Evolutionary conservation across 371 early-diverging fungal genomes (phyloP), one percentile per base, ranked within the genome.

Genomic region (Rhizopus sp.): DNA sequence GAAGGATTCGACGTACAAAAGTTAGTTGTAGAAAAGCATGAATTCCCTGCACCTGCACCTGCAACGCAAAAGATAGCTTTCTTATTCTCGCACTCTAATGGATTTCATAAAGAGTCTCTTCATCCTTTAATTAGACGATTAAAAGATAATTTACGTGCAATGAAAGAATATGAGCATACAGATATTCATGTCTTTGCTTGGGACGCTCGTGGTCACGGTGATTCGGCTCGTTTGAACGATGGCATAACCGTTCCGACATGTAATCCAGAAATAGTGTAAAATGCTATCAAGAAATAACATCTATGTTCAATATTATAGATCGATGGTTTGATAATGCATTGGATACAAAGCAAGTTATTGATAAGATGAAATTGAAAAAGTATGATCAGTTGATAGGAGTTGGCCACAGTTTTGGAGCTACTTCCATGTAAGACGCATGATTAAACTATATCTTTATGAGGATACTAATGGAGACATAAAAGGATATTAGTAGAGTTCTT

Each of bases 161-260:
- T 65, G 10, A 16, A 55, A 23, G 55, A 55, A 6, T 75, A 70
- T 7, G 50, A 70, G 4, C 32, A 63, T 35, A 62, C 61, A 3
- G 64, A 68, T 15, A 46, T 78, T 39, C 56, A 63, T 6, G 57
- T 72, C 39, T 52, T 66, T 15, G 59, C 68, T 5, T 78, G 69
- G 65, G 75, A 78, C 47, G 69, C 68, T 7, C 75, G 75, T 53
- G 72, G 64, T 38, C 78, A 78, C 55, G 78, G 78, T 13, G 75
- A 78, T 45, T 72, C 72, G 16, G 75, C 71, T 35, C 62, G 68
- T 0, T 17, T 72, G 3, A 78, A 78, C 41, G 69, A 66, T 9
- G 71, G 59, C 17, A 51, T 45, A 4, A 59, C 64, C 41, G 31
- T 44, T 3, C 57, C 62, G 0, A 63, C 53, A 7, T 78, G 75